Evolutionary conservation across 2,329 filamentous ascomycete genomes (phyloP).

Genomic region (Trichoderma lentiforme): DNA sequence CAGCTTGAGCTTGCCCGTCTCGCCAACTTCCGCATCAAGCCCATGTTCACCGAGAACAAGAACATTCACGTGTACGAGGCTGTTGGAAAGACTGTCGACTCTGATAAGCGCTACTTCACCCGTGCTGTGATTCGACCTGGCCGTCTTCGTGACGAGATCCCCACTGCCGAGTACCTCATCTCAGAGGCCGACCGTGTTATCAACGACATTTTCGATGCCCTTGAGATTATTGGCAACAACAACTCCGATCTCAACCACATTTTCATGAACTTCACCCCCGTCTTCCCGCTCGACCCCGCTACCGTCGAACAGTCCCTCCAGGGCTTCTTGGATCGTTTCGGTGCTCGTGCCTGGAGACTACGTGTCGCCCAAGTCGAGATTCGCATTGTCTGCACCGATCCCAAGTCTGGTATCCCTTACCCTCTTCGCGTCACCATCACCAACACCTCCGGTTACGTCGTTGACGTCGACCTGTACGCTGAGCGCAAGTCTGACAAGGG

Average conservation of each 20-base stretch:
- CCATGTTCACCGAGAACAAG: constrained; percentile 97
- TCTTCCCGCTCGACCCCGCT: constrained; percentile 85
- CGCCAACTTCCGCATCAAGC: constrained; percentile 96
- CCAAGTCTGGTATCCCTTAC: constrained; percentile 76
- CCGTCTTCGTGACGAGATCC: constrained; percentile 92
- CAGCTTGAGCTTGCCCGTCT: constrained; percentile 94
- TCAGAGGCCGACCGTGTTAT: constrained; percentile 95
- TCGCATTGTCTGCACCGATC: constrained; percentile 95
- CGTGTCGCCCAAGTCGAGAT: constrained; percentile 97
- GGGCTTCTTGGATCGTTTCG: constrained; percentile 95
- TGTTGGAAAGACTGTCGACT: constrained; percentile 88
- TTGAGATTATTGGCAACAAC: constrained; percentile 99
- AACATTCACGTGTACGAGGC: constrained; percentile 99
- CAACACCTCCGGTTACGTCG: constrained; percentile 97
- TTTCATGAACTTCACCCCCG: constrained; percentile 98
- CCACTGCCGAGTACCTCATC: constrained; percentile 96
- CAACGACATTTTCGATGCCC: constrained; percentile 94
- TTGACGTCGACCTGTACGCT: constrained; percentile 95
- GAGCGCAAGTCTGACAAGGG: constrained; percentile 98
- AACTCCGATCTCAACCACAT: constrained; percentile 99
- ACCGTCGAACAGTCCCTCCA: constrained; percentile 92
- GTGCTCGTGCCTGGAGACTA: constrained; percentile 89
- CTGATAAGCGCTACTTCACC: constrained; percentile 98
- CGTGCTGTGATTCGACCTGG: constrained; percentile 93
- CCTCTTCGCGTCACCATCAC: constrained; percentile 94